These are phyloP conservation scores for Drechmeria coniospora DNA, from an alignment of 2,329 filamentous ascomycete genomes.

Conservation along the genomic window DNA sequence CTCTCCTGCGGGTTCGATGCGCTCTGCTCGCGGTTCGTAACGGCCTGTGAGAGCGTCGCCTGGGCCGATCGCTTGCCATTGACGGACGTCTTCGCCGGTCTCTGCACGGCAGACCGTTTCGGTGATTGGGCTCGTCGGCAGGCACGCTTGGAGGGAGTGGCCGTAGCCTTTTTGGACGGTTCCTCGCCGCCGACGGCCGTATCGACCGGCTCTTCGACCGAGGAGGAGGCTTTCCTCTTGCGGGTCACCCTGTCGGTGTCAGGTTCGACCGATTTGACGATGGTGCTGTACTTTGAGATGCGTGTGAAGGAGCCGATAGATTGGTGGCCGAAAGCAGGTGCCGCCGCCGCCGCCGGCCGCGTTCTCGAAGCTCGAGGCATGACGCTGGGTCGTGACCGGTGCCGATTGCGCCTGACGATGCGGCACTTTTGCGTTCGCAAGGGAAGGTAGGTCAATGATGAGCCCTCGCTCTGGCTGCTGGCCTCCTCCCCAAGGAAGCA, in stretches of 20 bases:
- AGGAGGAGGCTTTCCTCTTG: constrained; percentile 22
- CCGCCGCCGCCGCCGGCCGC: constrained; percentile 4
- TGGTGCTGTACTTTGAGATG: constrained; percentile 27
- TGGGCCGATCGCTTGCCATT: constrained; percentile 18
- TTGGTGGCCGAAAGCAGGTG: constrained; percentile 6
- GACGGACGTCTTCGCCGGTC: constrained; percentile 1
- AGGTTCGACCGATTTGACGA: constrained; percentile 8
- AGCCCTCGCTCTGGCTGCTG: no score
- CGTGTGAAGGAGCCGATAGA: constrained; percentile 30
- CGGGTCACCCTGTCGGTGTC: constrained; percentile 14
- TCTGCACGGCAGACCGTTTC: neutral
- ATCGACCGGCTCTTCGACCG: constrained; percentile 10
- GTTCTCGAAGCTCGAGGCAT: constrained; percentile 7
- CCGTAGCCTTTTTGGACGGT: no score
- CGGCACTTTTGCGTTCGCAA: neutral
- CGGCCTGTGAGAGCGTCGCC: constrained; percentile 12
- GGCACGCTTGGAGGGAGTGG: constrained; percentile 12
- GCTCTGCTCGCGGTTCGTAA: constrained; percentile 14
- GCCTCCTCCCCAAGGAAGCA: no score
- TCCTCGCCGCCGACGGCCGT: constrained; percentile 9
- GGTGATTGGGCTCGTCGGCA: constrained; percentile 14
- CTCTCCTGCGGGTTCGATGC: constrained; percentile 14
- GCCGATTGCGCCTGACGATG: no score
- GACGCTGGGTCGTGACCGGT: no score
- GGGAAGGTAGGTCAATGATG: no score